phyloP scores from a whole-genome alignment of 306 rosid genomes.

The Cucurbita maxima region DNA sequence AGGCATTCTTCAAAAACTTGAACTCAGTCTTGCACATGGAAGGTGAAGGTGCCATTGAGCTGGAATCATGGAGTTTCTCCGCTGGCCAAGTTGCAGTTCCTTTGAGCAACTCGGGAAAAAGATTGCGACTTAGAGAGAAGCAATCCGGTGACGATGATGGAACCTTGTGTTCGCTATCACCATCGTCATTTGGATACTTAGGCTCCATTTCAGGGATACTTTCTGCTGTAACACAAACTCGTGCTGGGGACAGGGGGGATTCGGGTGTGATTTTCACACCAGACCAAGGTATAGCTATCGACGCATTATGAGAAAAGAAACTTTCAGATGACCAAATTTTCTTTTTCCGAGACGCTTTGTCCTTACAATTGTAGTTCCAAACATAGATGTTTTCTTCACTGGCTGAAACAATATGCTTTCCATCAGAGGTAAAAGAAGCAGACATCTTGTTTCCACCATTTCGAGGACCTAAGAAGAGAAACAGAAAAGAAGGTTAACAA shows the following conservation, averaged over 20 bases:
- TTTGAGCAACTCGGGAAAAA: conserved; percentile 49
- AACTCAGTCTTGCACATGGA: conserved; percentile 49
- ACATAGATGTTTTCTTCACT: conserved; percentile 53
- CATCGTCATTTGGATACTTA: not conserved
- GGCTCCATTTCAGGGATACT: not conserved
- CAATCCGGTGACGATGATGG: conserved; percentile 51
- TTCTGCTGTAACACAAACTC: not conserved
- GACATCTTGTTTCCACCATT: conserved; percentile 46
- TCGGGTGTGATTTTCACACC: conserved; percentile 30
- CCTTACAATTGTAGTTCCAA: conserved; percentile 51
- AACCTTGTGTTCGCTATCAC: conserved; percentile 9
- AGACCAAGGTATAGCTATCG: conserved; percentile 72
- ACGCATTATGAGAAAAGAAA: conserved; percentile 41
- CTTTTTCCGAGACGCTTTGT: conserved; percentile 36
- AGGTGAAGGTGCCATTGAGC: conserved; percentile 18
- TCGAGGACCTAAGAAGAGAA: conserved; percentile 31
- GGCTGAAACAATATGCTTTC: conserved; percentile 61
- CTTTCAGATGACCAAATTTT: conserved; percentile 47
- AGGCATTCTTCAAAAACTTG: conserved; percentile 58
- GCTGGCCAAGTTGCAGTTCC: conserved; percentile 75
- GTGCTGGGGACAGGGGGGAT: conserved; percentile 31
- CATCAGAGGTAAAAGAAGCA: conserved; percentile 71
- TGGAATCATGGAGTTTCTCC: conserved; percentile 41
- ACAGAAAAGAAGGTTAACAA: not conserved
- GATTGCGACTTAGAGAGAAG: conserved; percentile 42